Base-by-base conservation (phyloP, 73 alveolate genomes). In the Uronychia setigera region DNA sequence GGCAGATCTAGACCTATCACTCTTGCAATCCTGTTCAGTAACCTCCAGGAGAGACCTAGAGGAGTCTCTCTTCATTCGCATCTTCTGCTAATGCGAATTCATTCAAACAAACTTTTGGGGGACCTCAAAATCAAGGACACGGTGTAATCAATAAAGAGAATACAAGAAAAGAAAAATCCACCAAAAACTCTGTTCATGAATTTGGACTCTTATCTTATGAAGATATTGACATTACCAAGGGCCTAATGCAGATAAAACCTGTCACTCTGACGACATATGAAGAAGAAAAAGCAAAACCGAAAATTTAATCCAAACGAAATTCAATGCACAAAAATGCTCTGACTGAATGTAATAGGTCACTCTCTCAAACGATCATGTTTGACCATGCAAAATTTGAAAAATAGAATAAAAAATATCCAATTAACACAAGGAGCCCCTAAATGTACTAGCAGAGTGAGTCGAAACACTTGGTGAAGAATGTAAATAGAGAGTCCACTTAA, bases 1-100 rank as follows among this genome's bases (percentile, higher is more conserved):
- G 67, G 67, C 67, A n/a, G n/a, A 46, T 46, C 67, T 46, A 46
- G 67, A 46, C 67, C 67, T 46, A 46, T 46, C 67, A 46, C 19
- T 46, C 67, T 19, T 46, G 67, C 67, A 46, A 46, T 19, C 67
- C 67, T 46, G 67, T 46, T 19, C 67, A 46, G 67, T 19, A 46
- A 19, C 67, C 5, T 46, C 67, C 67, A 11, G 67, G 67, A 46
- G 67, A 46, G 67, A 46, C 67, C 67, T 19, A 46, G 19, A 46
- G 67, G 19, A 46, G 67, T 19, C 67, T 46, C 5, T 11, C 5
- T 46, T 46, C 67, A 11, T 46, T 46, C 19, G 67, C 19, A 5
- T 46, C 67, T 46, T 5, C 67, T 19, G 19, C 67, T 11, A 46
- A 5, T 19, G 19, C 67, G 5, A 46, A 46, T 19, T 46, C 67